Evolutionary conservation across 169 alveolate species (phyloP).

Genomic region (Eimeria acervulina): DNA sequence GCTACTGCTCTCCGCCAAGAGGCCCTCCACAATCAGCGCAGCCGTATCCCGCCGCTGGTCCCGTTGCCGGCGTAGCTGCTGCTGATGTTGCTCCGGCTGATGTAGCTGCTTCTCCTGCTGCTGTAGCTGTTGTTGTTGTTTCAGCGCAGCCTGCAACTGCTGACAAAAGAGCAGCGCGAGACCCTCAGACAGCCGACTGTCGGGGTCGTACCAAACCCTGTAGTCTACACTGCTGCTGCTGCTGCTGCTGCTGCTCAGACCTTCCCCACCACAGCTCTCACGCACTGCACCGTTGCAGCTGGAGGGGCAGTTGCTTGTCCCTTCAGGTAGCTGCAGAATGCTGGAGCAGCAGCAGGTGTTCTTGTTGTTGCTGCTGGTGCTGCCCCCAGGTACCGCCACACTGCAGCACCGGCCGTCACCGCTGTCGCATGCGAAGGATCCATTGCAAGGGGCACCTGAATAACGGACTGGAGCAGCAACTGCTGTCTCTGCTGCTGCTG

Average conservation of each 20-base stretch:
- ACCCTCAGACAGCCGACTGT: conserved; percentile 15
- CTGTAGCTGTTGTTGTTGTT: neutral
- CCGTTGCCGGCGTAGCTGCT: neutral
- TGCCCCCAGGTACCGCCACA: neutral
- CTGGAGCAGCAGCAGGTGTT: neutral
- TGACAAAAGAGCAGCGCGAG: conserved; percentile 36
- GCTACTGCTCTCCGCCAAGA: neutral
- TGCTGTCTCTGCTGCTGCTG: neutral
- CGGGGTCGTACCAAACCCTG: conserved; percentile 27
- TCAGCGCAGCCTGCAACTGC: conserved; percentile 14
- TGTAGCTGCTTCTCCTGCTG: neutral
- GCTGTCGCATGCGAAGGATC: neutral
- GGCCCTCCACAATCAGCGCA: conserved; percentile 38
- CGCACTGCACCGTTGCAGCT: neutral
- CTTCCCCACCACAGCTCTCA: neutral
- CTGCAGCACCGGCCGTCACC: neutral
- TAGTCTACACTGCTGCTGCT: conserved; percentile 2
- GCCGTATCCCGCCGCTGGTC: conserved; percentile 35
- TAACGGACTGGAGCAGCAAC: neutral
- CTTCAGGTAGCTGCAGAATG: neutral
- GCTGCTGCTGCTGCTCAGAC: neutral
- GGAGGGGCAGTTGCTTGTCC: neutral
- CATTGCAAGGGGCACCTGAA: neutral
- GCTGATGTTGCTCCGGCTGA: neutral
- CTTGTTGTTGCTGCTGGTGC: neutral